phyloP scores from a whole-genome alignment of 169 alveolate genomes.

The Eimeria falciformis region DNA sequence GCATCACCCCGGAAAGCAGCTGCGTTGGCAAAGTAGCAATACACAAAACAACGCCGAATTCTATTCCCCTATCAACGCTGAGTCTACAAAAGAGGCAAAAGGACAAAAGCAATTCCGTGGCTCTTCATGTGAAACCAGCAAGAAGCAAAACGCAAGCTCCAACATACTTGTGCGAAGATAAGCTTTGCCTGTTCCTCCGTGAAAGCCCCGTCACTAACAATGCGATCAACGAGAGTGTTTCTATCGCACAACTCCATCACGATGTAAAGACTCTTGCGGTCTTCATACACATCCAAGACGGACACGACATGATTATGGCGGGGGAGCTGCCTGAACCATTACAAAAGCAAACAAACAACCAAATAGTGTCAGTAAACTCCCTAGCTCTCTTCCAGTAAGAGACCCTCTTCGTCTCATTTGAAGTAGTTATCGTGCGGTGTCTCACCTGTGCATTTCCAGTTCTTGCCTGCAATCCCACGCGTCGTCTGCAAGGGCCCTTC shows the following conservation, averaged over 20 bases:
- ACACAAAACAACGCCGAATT: not conserved
- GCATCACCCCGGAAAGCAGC: slow-evolving; percentile 75
- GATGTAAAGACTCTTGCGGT: slow-evolving; percentile 57
- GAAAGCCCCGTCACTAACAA: slow-evolving; percentile 65
- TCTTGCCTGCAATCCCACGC: slow-evolving; percentile 68
- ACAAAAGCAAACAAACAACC: not conserved
- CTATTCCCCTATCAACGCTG: no score
- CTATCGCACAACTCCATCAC: slow-evolving; percentile 75
- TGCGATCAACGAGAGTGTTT: slow-evolving; percentile 48
- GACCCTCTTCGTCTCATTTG: no score
- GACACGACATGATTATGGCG: slow-evolving; percentile 60
- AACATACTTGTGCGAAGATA: slow-evolving; percentile 55
- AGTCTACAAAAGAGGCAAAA: no score
- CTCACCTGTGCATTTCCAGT: slow-evolving; percentile 73
- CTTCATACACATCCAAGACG: slow-evolving; percentile 69
- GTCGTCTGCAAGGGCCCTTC: slow-evolving; percentile 34
- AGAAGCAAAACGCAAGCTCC: not conserved
- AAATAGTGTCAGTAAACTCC: not conserved
- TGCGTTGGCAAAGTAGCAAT: slow-evolving; percentile 5
- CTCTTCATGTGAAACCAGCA: no score
- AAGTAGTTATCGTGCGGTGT: not conserved
- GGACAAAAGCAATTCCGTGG: no score
- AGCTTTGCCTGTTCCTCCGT: slow-evolving; percentile 63
- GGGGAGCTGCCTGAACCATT: slow-evolving; percentile 67
- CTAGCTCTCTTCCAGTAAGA: no score